Evolutionary conservation across 208 protist species (phyloP), one percentile per base, ranked within the genome.

Genomic region (Crithidia acanthocephali): DNA sequence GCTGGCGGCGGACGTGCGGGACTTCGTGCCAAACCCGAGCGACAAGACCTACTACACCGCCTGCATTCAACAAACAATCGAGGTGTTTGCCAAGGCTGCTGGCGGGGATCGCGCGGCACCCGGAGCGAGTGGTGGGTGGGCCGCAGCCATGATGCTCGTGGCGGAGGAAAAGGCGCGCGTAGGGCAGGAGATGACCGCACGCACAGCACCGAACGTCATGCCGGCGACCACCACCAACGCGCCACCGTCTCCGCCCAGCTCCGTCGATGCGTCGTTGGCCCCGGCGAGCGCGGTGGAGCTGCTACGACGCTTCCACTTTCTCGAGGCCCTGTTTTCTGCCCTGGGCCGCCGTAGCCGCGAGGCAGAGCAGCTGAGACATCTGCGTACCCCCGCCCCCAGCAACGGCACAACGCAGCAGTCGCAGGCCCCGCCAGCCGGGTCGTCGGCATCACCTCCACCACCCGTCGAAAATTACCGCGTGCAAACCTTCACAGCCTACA

Each of bases 401-500:
- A 28, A 44, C 13, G 8, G 44, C 25, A 22, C 22, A 4, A 37
- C 10, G 4, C 25, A 32, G 52, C 13, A 25, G 13, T 10, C 11
- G 11, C n/a, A 56, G 50, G 23, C 44, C 42, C 35, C 35, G 35
- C 11, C 35, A 5, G 11, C 35, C 35, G 35, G 11, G 35, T 5
- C 35, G 35, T 11, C 35, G 35, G 35, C 35, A 11, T 40, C 50
- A 4, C 22, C 48, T 20, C 2, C 62, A 23, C 30, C 62, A 5
- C 5, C 22, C 1, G 1, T 32, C 10, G 37, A 37, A 33, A 13
- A 13, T 27, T 82, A 86, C 32, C 33, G n/a, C 20, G 82, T 75
- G 48, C 50, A 80, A 4, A 86, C 75, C 23, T 94, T 88, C 71
- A 79, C 28, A 20, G 84, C 78, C 23, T 85, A 85, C 64, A 68